Evolutionary conservation across 257 asterid species (phyloP), one percentile per base, ranked within the genome.

Genomic region (Rhazya stricta): DNA sequence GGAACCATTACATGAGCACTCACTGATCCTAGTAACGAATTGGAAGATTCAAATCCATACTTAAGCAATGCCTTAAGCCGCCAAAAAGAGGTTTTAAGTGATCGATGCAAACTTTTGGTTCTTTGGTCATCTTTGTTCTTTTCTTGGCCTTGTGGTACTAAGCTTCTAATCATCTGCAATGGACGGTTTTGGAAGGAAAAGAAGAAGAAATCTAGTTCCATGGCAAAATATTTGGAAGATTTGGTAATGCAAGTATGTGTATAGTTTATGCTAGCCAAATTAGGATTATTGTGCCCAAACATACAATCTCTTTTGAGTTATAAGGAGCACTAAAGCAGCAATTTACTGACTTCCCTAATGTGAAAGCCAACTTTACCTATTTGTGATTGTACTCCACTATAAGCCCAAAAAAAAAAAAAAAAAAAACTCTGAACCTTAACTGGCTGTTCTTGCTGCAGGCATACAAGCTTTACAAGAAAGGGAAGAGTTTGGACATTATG

Each of bases 401-500:
- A 51, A 19, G n/a, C 58, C 58, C 4, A 21, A 21, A 6, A 9
- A n/a, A n/a, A n/a, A n/a, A n/a, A n/a, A n/a, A 54, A 56, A 11
- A 39, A 75, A n/a, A 75, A 25, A 50, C 51, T 54, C 39, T 15
- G 41, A 43, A 29, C 19, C 21, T 4, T 11, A 11, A 6, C 3
- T 9, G 21, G 54, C 69, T 74, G 7, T 73, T 74, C 29, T 76
- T 29, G 57, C 12, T 84, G 61, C 79, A 95, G 99, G 97, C 89
- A 23, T 88, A 91, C 87, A 87, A 80, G 80, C 96, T 88, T 54
- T 90, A 89, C 96, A 92, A 78, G 88, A 89, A 93, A 80, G 87
- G 88, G 16, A 85, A 85, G 76, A 84, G 83, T 79, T 69, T 81
- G 69, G 98, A 95, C 69, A 58, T 87, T 25, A 77, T 81, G 85